A percentile compares a stretch with the other conserved stretches of the same genome.
Evolutionary conservation across 805 yeast genomes (phyloP).

Genomic region (Monosporozyma aquatica): DNA sequence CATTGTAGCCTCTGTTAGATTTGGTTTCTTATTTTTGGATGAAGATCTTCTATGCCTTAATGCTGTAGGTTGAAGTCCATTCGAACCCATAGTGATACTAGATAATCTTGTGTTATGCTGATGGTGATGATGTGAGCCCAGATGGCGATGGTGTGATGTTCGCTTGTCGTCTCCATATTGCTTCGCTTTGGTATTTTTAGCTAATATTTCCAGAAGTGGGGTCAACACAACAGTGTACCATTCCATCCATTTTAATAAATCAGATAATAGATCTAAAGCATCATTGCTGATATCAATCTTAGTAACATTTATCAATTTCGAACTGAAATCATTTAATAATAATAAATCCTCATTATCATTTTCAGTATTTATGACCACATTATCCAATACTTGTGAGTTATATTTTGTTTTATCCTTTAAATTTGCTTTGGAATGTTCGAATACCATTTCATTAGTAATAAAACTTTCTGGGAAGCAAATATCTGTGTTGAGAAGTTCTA

Average conservation of each 20-base stretch:
- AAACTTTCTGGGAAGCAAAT: conserved; percentile 18
- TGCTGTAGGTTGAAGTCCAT: background rate
- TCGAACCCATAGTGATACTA: background rate
- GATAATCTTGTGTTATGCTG: background rate
- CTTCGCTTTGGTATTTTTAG: background rate
- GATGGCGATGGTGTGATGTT: background rate
- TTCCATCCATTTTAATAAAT: conserved; percentile 24
- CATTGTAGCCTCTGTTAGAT: conserved; percentile 26
- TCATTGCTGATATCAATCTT: conserved; percentile 27
- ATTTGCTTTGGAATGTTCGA: background rate
- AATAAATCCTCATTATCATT: conserved; percentile 9
- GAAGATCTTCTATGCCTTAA: conserved; percentile 25
- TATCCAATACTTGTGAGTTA: background rate
- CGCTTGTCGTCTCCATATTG: background rate
- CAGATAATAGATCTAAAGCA: conserved; percentile 20
- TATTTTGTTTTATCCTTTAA: background rate
- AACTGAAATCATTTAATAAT: conserved; percentile 25
- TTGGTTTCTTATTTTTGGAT: conserved; percentile 22
- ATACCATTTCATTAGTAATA: conserved; percentile 1
- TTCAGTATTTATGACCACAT: background rate
- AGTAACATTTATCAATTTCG: conserved; percentile 16
- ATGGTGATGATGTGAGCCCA: background rate
- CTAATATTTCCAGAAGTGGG: background rate
- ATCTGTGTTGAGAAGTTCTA: conserved; percentile 15
- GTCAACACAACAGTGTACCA: conserved; percentile 22